Evolutionary conservation across 495 filamentous ascomycete genomes (phyloP), one percentile per base, ranked within the genome.

Genomic region (Glutinoglossum americanum): DNA sequence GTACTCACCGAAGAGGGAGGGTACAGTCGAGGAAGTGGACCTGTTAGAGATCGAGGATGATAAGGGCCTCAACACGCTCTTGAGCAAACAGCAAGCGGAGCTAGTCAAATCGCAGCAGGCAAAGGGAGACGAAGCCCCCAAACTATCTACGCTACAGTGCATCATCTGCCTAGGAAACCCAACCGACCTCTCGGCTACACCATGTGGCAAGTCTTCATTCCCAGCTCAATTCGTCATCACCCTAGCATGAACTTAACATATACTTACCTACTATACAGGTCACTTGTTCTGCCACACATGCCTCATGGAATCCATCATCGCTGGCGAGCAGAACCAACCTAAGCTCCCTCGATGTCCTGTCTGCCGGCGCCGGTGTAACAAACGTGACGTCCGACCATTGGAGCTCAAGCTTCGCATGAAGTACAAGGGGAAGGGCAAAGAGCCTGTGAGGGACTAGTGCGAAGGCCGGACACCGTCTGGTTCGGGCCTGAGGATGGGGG

Each of bases 81-180:
- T 59, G 30, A 21, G 56, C 11, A 55, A 54, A 60, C 59, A 61
- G 57, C 57, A 47, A 23, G 1, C 21, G 53, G 57, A 61, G n/a
- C 33, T 55, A 9, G 51, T 58, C n/a, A 21, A 33, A 10, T 45
- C 56, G 10, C 51, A 60, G 32, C 57, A 23, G 26, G 44, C 19
- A 41, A 30, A 58, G 30, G 59, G 25, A 51, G 28, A 54, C 10
- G 57, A 51, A 28, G 30, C 44, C 13, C 30, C 59, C 1, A 62
- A 48, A 51, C 53, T 62, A 26, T 60, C 47, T 9, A 17, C 15
- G 3, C 19, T 62, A 37, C 60, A 62, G 30, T 62, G 60, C 37
- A 45, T 55, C 26, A 62, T 62, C 33, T 62, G 60, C 33, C 30
- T 62, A 19, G 60, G 61, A n/a, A 26, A 35, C 15, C 58, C 58